phyloP scores from a whole-genome alignment of 805 yeast genomes.

The Metschnikowia lunata region DNA sequence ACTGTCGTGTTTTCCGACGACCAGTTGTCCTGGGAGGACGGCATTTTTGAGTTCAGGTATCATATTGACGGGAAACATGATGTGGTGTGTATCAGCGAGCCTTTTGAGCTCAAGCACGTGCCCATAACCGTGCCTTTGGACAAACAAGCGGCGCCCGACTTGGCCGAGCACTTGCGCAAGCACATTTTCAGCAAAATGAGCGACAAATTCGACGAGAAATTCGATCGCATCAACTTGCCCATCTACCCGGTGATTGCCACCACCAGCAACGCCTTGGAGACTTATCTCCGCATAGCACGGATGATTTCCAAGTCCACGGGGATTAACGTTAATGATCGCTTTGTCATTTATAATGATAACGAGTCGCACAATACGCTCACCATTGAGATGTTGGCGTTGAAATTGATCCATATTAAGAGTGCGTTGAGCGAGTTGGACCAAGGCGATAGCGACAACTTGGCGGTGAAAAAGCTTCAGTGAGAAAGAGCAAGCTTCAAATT shows the following conservation, averaged over 20 bases:
- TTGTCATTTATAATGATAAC: conserved; percentile 28
- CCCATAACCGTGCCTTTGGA: conserved; percentile 33
- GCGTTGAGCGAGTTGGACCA: conserved; percentile 33
- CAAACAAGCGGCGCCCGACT: conserved; percentile 24
- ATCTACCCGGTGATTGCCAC: conserved; percentile 25
- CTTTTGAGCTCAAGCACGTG: conserved; percentile 55
- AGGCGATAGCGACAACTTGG: conserved; percentile 16
- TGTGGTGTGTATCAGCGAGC: conserved; percentile 60
- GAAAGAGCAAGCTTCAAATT: too few relatives aligned
- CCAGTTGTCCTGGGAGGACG: conserved; percentile 58
- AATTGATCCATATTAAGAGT: conserved; percentile 32
- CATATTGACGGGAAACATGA: conserved; percentile 65
- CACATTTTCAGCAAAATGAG: conserved; percentile 31
- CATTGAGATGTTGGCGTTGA: conserved; percentile 25
- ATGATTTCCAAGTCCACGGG: conserved; percentile 34
- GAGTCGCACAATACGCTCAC: conserved; percentile 22
- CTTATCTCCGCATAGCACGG: conserved; percentile 23
- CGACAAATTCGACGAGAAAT: conserved; percentile 1
- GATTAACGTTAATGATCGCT: conserved; percentile 33
- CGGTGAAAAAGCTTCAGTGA: conserved; percentile 14
- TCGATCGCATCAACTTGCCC: conserved; percentile 15
- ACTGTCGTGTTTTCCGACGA: conserved; percentile 44
- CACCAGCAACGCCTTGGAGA: conserved; percentile 26
- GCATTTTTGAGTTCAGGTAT: conserved; percentile 69
- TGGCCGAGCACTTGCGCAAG: conserved; percentile 30